Evolutionary conservation across 306 rosid species (phyloP), one percentile per base, ranked within the genome.

Genomic region (Ceratonia siliqua): DNA sequence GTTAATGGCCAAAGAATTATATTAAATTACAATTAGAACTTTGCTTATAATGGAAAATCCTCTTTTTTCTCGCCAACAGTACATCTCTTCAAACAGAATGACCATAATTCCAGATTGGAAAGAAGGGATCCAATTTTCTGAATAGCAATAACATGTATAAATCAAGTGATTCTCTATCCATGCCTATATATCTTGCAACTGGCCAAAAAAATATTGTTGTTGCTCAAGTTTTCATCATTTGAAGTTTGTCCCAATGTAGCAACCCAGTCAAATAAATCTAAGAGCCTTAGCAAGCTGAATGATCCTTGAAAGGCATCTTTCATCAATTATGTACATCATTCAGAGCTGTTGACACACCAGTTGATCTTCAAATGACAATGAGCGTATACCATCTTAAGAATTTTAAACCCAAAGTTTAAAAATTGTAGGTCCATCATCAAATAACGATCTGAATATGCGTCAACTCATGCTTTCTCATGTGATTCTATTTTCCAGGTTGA

Each of bases 401-500:
- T 50, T 30, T 78, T 67, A 63, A 70, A 14, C 45, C 41, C 56
- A 6, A 53, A 28, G 30, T 72, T 68, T 48, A 35, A 59, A 68
- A 74, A 48, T 64, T 64, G 68, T 25, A 27, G 32, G 41, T 46
- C 15, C 56, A 28, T 48, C 49, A 39, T 64, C 74, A 41, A 67
- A 78, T 66, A 52, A 4, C 33, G 32, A 10, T 59, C 20, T 38
- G 46, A 70, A 79, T 65, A 53, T 69, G 52, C 76, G 39, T 66
- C 41, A 43, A 17, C 56, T 72, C 58, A 48, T 67, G 71, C 7
- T 63, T 70, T 41, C 70, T 73, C 61, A 5, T 38, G 42, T 64
- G 62, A n/a, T 78, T 61, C 27, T 67, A 28, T 79, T 76, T 77
- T 82, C 62, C 88, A 94, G 99, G 99, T 94, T 7, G 97, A 94